Percentiles rank a stretch among this genome's conserved stretches.
Conservation (phyloP, 2,329 filamentous ascomycete genomes). For the Claviceps digitariae region DNA sequence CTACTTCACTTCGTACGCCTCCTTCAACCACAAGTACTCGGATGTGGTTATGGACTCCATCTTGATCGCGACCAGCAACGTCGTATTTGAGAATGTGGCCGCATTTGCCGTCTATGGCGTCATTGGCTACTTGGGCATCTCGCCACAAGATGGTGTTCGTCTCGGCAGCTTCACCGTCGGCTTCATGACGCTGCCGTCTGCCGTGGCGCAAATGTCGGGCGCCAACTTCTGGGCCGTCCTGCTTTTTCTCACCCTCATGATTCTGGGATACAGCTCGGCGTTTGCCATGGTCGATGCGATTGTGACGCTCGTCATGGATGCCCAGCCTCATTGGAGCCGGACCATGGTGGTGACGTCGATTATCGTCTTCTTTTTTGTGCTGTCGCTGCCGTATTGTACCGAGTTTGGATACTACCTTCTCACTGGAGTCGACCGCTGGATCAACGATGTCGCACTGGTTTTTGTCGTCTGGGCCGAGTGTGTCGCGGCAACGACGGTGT, state of each 20-base stretch:
- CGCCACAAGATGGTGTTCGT: conserved; percentile 21
- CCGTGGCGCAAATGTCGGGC: conserved; percentile 41
- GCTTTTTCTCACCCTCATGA: conserved; percentile 43
- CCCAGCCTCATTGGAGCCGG: conserved; percentile 31
- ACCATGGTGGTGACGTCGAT: conserved; percentile 35
- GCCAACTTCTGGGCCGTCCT: conserved; percentile 45
- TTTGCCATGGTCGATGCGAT: conserved; percentile 46
- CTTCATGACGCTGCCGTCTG: conserved; percentile 43
- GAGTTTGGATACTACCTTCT: conserved; percentile 43
- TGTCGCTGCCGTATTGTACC: conserved; percentile 43
- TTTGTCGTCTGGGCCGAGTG: conserved; percentile 41
- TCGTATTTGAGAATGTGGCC: conserved; percentile 41
- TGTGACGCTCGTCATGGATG: conserved; percentile 39
- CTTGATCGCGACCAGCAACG: conserved; percentile 40
- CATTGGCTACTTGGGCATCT: conserved; percentile 30
- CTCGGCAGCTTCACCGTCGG: conserved; percentile 43
- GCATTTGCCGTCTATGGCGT: conserved; percentile 39
- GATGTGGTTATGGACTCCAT: conserved; percentile 47
- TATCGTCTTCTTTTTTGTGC: conserved; percentile 35
- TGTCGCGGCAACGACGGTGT: conserved; percentile 37
- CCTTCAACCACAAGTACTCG: conserved; percentile 42
- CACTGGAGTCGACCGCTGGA: conserved; percentile 40
- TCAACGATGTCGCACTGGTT: conserved; percentile 39
- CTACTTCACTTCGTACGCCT: conserved; percentile 44
- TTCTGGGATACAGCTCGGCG: conserved; percentile 43